These are phyloP conservation scores for Geosmithia morbida DNA, from an alignment of 2,329 filamentous ascomycete species.

Conservation along the genomic window DNA sequence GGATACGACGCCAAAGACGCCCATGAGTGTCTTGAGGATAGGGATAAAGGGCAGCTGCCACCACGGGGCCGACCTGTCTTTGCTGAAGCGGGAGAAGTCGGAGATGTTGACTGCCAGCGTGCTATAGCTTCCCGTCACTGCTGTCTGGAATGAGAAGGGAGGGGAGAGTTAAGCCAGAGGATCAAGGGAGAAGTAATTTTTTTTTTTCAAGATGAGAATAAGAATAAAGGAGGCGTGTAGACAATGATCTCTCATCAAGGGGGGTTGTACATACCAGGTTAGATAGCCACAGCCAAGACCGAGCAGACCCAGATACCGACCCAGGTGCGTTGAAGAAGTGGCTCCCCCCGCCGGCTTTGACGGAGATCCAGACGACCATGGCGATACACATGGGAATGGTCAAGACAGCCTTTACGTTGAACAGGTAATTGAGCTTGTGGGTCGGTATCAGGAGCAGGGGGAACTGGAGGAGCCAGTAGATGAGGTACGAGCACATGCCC, in stretches of 20 bases:
- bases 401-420: slow-evolving; percentile 16
- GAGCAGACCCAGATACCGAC: not conserved
- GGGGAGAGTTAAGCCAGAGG: no score
- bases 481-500: slow-evolving; percentile 25
- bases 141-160: no score
- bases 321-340: not conserved
- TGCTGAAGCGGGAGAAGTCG: slow-evolving; percentile 1
- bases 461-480: slow-evolving; percentile 32
- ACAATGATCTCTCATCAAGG: no score
- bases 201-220: no score
- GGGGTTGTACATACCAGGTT: not conserved
- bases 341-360: not conserved
- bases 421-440: slow-evolving; percentile 18
- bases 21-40: slow-evolving; percentile 29
- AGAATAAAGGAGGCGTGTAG: no score
- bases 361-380: slow-evolving; percentile 16
- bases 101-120: not conserved
- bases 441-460: slow-evolving; percentile 22
- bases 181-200: no score
- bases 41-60: slow-evolving; percentile 15
- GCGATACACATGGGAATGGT: slow-evolving; percentile 6
- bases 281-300: slow-evolving; percentile 1
- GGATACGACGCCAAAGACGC: slow-evolving; percentile 30
- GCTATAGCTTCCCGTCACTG: not conserved
- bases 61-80: not conserved